Base-by-base conservation (phyloP, 1,139 yeast species). In the Nakaseomyces kungkrabaensis region DNA sequence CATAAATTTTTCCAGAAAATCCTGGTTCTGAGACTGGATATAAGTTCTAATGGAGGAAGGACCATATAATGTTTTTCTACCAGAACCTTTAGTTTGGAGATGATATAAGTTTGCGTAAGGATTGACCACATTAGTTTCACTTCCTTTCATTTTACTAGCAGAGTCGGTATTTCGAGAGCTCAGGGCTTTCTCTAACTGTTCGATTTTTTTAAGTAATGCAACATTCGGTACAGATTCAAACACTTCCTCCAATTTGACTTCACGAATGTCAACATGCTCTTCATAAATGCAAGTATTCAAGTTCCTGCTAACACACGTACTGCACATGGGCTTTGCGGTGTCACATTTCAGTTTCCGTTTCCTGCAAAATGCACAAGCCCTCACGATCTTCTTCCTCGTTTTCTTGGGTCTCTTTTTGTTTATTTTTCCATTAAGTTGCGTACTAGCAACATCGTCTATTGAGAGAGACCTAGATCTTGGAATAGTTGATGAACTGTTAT, bases 341-440 rank as follows among this genome's bases (percentile, higher is more conserved):
- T 65, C 66, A 54, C 69, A 66, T 49, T 63, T 64, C 43, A 66
- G 50, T 47, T 64, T 64, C 34, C 67, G 51, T 45, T 53, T 54
- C 34, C 68, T 55, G 49, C 69, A 66, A 45, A 62, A 63, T 7
- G 56, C 50, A 48, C 69, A 66, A 25, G 68, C 62, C 48, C 57
- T 56, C 42, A 64, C 59, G 5, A 55, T 55, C 48, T 65, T 64
- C 32, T 59, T 52, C 49, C 63, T 52, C 38, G 50, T 54, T n/a
- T 42, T 42, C 36, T 44, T 54, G 27, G 45, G 38, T 31, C 44
- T 27, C 34, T 29, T 27, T 25, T 13, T 41, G 11, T 41, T 41
- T 4, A 41, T 29, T 24, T n/a, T 27, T 24, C 44, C 44, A 41
- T 41, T 41, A 4, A 41, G 44, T 31, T n/a, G 17, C 31, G 29